These are phyloP conservation scores for Globisporangium okanoganense DNA, from an alignment of 352 stramenopile species.

Conservation along the genomic window DNA sequence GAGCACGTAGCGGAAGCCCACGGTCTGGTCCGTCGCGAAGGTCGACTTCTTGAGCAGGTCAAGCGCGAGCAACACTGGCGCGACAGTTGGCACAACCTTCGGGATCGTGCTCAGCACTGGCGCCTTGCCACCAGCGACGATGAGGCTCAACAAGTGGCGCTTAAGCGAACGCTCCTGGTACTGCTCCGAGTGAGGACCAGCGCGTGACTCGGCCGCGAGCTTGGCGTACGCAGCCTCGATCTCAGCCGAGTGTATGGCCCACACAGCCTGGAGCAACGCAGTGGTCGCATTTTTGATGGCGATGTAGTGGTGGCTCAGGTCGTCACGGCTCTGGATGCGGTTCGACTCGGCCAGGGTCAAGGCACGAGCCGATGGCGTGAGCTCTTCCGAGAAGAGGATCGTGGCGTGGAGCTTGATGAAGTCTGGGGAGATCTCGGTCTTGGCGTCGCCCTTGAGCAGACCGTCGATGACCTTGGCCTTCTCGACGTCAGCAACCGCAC, in stretches of 20 bases:
- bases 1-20: constrained; percentile 59
- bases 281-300: constrained; percentile 61
- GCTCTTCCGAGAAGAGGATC: too few relatives aligned
- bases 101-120: constrained; percentile 41
- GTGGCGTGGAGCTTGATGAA: too few relatives aligned
- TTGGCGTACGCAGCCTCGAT: constrained; percentile 64
- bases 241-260: constrained; percentile 50
- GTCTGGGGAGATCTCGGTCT: too few relatives aligned
- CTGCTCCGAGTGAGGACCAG: constrained; percentile 64
- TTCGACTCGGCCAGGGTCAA: constrained; percentile 53
- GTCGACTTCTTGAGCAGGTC: constrained; percentile 61
- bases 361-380: constrained; percentile 46
- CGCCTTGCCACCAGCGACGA: constrained; percentile 50
- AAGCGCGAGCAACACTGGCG: constrained; percentile 41
- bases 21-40: constrained; percentile 66
- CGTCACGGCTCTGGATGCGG: constrained; percentile 54
- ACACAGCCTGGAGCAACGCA: constrained; percentile 63
- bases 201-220: constrained; percentile 30
- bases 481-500: too few relatives aligned
- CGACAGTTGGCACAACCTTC: constrained; percentile 37
- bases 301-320: constrained; percentile 68
- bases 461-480: too few relatives aligned
- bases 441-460: too few relatives aligned
- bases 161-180: constrained; percentile 71
- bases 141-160: constrained; percentile 57